Percentiles rank a stretch among this genome's conserved stretches.
These are phyloP conservation scores for Fusarium continuum DNA, from an alignment of 2,329 filamentous ascomycete species.

Conservation along the genomic window DNA sequence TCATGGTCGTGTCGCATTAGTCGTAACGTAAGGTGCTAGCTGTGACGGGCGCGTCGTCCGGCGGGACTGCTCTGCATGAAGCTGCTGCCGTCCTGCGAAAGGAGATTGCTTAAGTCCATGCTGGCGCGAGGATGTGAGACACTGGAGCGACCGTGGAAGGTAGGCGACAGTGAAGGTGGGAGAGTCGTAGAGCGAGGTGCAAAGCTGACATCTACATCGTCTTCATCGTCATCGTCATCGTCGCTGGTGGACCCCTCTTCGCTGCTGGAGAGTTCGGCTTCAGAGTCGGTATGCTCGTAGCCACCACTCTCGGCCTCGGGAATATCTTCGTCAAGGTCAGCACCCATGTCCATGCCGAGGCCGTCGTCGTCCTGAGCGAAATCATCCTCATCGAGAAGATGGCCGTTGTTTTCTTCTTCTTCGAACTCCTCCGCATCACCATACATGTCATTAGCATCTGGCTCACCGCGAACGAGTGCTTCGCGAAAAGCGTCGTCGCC, in stretches of 20 bases:
- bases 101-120: conserved; percentile 65
- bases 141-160: conserved; percentile 45
- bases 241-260: conserved; percentile 52
- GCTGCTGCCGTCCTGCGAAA: conserved; percentile 67
- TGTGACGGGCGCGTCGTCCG: conserved; percentile 49
- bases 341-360: conserved; percentile 63
- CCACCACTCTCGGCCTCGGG: conserved; percentile 70
- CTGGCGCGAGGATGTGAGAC: conserved; percentile 53
- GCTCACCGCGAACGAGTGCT: conserved; percentile 62
- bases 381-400: conserved; percentile 72
- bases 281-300: conserved; percentile 83
- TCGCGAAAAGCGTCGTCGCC: conserved; percentile 70
- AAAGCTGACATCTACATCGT: conserved; percentile 50
- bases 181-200: conserved; percentile 50
- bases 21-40: conserved; percentile 29
- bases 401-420: conserved; percentile 64
- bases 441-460: conserved; percentile 60
- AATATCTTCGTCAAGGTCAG: conserved; percentile 76
- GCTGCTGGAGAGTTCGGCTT: conserved; percentile 67
- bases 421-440: conserved; percentile 63
- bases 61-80: conserved; percentile 65
- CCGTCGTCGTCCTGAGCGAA: conserved; percentile 52
- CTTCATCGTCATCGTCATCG: conserved; percentile 46
- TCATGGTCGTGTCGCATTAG: conserved; percentile 19
- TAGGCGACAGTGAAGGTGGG: conserved; percentile 51